Evolutionary conservation across 495 filamentous ascomycete species (phyloP), one percentile per base, ranked within the genome.

Genomic region (Annulohypoxylon bovei): DNA sequence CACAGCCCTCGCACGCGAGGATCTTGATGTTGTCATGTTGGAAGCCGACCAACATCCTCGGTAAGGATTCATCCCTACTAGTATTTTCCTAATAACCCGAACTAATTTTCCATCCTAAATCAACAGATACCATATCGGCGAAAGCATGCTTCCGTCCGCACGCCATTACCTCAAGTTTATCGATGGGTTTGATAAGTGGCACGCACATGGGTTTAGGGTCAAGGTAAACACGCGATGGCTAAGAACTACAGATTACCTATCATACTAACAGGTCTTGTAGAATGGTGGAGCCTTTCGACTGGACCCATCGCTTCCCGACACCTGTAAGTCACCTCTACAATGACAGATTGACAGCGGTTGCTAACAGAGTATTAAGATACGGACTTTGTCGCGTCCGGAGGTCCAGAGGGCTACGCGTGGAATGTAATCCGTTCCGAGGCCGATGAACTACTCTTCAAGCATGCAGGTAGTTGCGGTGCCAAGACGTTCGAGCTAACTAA

Each of bases 391-490:
- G 82, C 81, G 4, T 74, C 77, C 7, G 74, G 75, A 18, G 85
- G 86, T 4, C 77, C 79, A 25, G 68, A 78, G 3, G 75, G 70
- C 28, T 81, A 84, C 47, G 61, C 84, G 0, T 88, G 83, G 82
- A 88, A 87, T 53, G 81, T 87, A 0, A 71, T 86, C 32, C 85
- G 86, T 2, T 84, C 86, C 37, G 85, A 87, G 60, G 63, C 80
- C 12, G 85, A 88, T 55, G 68, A 87, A 6, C 23, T 87, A 6
- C 77, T 87, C 6, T 86, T 88, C 67, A 60, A 77, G 18, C 84
- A 88, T 65, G 86, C 85, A 5, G 77, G 53, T 0, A 67, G 79
- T 39, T 73, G 76, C 47, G 85, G 85, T 8, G 86, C 82, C 8
- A 73, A 83, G 28, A 73, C 68, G 14, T 87, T 86, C 53, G 81